These are phyloP conservation scores for Microthyrium microscopicum DNA, from an alignment of 2,329 filamentous ascomycete species.

Conservation along the genomic window DNA sequence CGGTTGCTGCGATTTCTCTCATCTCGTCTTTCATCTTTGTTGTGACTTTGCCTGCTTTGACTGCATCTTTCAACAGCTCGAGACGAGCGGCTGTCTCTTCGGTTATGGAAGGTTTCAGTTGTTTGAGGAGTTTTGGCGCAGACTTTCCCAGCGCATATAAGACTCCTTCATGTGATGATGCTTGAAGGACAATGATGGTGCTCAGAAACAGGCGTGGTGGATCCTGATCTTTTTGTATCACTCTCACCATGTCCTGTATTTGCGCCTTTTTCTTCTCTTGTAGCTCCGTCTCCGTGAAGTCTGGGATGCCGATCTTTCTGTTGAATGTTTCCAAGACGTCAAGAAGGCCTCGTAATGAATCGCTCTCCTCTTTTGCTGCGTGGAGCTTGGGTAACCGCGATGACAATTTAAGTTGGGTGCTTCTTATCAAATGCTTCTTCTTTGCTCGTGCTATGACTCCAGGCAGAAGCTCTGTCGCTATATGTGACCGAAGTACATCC, in stretches of 20 bases:
- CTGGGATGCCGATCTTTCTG: slow-evolving; percentile 16
- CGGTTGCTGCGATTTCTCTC: slow-evolving; percentile 13
- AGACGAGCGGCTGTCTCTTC: slow-evolving; percentile 15
- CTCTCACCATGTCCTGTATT: slow-evolving; percentile 17
- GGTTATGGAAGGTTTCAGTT: slow-evolving; percentile 14
- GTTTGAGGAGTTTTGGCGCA: slow-evolving; percentile 22
- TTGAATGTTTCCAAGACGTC: slow-evolving; percentile 17
- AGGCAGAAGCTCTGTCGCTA: slow-evolving; percentile 18
- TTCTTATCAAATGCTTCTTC: slow-evolving; percentile 16
- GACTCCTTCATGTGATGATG: slow-evolving; percentile 16
- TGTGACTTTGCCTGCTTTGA: slow-evolving; percentile 17
- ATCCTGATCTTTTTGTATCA: slow-evolving; percentile 20
- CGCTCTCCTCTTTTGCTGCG: slow-evolving; percentile 1
- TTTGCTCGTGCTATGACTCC: slow-evolving; percentile 17
- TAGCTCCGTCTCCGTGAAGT: slow-evolving; percentile 7
- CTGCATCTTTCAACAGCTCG: slow-evolving; percentile 22
- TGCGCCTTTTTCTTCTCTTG: slow-evolving; percentile 13
- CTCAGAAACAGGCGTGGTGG: slow-evolving; percentile 22
- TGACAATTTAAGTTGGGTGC: slow-evolving; percentile 14
- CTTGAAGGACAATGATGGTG: slow-evolving; percentile 18
- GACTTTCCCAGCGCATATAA: slow-evolving; percentile 25
- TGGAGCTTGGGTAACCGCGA: no score
- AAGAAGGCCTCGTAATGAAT: neutral
- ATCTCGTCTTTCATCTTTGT: slow-evolving; percentile 18
- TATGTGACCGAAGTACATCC: slow-evolving; percentile 16